Evolutionary conservation across 2,329 filamentous ascomycete genomes (phyloP).

Genomic region (Claviceps citrina): DNA sequence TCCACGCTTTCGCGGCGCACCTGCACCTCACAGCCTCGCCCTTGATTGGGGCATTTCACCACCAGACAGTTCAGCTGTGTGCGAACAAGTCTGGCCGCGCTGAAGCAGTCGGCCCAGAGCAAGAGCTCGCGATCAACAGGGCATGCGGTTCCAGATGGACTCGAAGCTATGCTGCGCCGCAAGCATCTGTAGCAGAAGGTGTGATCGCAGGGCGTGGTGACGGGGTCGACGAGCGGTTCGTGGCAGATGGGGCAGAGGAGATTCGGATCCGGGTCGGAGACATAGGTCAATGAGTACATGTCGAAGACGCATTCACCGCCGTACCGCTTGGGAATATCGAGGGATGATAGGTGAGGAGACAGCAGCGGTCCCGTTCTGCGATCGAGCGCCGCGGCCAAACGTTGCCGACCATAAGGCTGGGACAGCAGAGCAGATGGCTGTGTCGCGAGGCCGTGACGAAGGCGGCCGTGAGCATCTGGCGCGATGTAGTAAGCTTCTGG

Average conservation of each 20-base stretch:
- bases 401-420: slow-evolving; percentile 7
- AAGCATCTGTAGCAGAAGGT: slow-evolving; percentile 49
- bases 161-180: slow-evolving; percentile 24
- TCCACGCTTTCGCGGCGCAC: slow-evolving; percentile 39
- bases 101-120: slow-evolving; percentile 24
- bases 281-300: slow-evolving; percentile 30
- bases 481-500: slow-evolving; percentile 21
- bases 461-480: slow-evolving; percentile 13
- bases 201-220: slow-evolving; percentile 48
- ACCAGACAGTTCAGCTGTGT: slow-evolving; percentile 46
- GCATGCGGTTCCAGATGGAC: slow-evolving; percentile 29
- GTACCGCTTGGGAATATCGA: slow-evolving; percentile 23
- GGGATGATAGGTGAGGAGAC: slow-evolving; percentile 22
- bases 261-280: slow-evolving; percentile 29
- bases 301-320: slow-evolving; percentile 27
- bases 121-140: slow-evolving; percentile 41
- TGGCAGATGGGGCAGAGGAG: slow-evolving; percentile 42
- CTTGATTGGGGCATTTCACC: slow-evolving; percentile 41
- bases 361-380: slow-evolving; percentile 20
- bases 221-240: slow-evolving; percentile 42
- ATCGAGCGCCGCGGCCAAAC: slow-evolving; percentile 13
- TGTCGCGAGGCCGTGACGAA: slow-evolving; percentile 9
- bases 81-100: slow-evolving; percentile 32
- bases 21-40: slow-evolving; percentile 33
- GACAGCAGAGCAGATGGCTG: slow-evolving; percentile 5